These are phyloP conservation scores for Cryptomeria japonica DNA, from an alignment of 75 land plant species.

Conservation along the genomic window DNA sequence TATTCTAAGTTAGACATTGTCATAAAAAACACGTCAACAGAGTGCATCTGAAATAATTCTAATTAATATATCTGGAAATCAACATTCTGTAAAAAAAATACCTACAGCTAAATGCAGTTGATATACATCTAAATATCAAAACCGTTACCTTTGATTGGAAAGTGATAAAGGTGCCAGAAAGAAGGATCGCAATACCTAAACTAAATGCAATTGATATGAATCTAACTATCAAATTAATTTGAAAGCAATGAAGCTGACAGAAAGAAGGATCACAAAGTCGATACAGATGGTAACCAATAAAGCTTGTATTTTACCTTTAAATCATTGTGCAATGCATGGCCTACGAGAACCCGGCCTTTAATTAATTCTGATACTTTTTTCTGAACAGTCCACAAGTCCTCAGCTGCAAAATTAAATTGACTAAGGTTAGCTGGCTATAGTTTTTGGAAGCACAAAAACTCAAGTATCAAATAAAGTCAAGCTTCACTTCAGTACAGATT, in stretches of 20 bases:
- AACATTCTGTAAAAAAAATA: not conserved
- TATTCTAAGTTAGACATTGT: too few relatives aligned
- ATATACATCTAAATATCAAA: not conserved
- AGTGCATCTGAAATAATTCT: not conserved
- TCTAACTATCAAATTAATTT: not conserved
- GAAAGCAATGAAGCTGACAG: not conserved
- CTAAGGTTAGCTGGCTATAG: not conserved
- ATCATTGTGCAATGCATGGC: constrained; percentile 92
- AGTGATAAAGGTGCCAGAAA: not conserved
- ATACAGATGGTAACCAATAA: not conserved
- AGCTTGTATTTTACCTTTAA: constrained; percentile 59
- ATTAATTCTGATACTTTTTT: constrained; percentile 83
- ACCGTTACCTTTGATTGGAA: not conserved
- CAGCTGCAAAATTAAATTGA: constrained; percentile 51
- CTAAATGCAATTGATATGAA: not conserved
- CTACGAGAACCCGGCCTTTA: constrained; percentile 81
- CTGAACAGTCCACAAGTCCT: constrained; percentile 72
- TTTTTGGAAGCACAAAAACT: not conserved
- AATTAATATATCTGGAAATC: not conserved
- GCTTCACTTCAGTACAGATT: not conserved
- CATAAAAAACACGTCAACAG: too few relatives aligned
- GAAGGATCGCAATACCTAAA: not conserved
- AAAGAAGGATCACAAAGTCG: not conserved
- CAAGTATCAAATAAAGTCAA: not conserved
- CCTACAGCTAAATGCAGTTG: not conserved